phyloP scores from a whole-genome alignment of 345 rosid species.

The Durio zibethinus region DNA sequence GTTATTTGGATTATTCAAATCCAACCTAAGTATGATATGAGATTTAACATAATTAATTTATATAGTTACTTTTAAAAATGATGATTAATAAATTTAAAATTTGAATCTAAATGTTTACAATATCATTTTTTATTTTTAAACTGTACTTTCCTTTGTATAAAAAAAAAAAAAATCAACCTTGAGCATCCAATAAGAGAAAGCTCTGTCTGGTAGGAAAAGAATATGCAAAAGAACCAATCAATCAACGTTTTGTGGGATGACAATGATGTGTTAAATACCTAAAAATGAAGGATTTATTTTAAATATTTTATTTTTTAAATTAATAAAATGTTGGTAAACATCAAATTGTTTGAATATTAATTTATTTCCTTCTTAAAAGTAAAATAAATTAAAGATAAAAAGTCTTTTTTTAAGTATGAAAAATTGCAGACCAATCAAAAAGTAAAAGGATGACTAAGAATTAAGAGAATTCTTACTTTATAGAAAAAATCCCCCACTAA shows the following conservation, averaged over 20 bases:
- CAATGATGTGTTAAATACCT: neutral
- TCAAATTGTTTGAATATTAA: neutral
- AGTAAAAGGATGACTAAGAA: neutral
- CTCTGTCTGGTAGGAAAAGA: neutral
- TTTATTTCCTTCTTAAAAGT: neutral
- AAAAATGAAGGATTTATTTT: too few species aligned
- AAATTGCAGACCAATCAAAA: neutral
- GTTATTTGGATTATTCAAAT: too few species aligned
- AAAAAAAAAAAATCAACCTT: too few species aligned
- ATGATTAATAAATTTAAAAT: too few species aligned
- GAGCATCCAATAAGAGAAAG: neutral
- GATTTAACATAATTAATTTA: too few species aligned
- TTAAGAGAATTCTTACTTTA: conserved; percentile 12
- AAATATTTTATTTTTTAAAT: neutral
- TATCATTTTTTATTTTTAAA: conserved; percentile 18
- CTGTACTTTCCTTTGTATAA: too few species aligned
- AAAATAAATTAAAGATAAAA: neutral
- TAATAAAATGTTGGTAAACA: neutral
- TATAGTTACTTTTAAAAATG: too few species aligned
- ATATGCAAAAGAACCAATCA: conserved; percentile 21
- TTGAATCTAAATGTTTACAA: too few species aligned
- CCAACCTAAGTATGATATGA: too few species aligned
- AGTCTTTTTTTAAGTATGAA: too few species aligned
- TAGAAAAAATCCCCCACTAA: too few species aligned
- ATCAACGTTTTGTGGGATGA: conserved; percentile 6